Evolutionary conservation across 2,329 filamentous ascomycete genomes (phyloP), one percentile per base, ranked within the genome.

Genomic region (Madurella mycetomatis): DNA sequence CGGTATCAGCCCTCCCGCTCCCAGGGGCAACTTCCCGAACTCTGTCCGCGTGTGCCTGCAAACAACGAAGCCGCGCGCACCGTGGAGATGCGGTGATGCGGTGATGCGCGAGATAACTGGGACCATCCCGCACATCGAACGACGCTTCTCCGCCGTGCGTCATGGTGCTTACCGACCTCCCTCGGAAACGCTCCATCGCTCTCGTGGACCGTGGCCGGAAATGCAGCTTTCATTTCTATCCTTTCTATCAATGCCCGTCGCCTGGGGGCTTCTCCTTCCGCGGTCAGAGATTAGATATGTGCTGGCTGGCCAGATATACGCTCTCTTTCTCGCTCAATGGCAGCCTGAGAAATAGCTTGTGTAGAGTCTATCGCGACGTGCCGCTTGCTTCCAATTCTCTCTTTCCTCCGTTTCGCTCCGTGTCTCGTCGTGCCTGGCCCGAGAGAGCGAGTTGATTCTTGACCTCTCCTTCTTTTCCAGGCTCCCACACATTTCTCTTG

Each of bases 101-200:
- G 7, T 11, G 34, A 4, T 37, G 34, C 9, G 34, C 34, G 13
- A 37, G 11, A 37, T 37, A 37, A 37, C 34, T 15, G 9, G 34
- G 34, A 15, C 34, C 34, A 18, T 50, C 48, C 48, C 48, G 30
- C 48, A 12, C 40, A 7, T 41, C 19, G 41, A 42, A 31, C 43
- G 13, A 15, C 13, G 48, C 48, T 50, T 50, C 32, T 50, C 48
- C 41, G 41, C 31, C 40, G 30, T 50, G 48, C 48, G 41, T 44
- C 40, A 50, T 50, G 34, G 4, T 9, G 13, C 34, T 37, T 4
- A 37, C 34, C 25, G 25, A 25, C 25, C 4, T 7, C 25, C 25
- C 25, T 25, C 25, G 25, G 16, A 42, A 42, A 42, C 16, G 34
- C 13, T 37, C 34, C 34, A 37, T 37, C 25, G 7, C 25, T 25